Conservation (phyloP, 1,139 yeast genomes). For the Geotrichum australiense region DNA sequence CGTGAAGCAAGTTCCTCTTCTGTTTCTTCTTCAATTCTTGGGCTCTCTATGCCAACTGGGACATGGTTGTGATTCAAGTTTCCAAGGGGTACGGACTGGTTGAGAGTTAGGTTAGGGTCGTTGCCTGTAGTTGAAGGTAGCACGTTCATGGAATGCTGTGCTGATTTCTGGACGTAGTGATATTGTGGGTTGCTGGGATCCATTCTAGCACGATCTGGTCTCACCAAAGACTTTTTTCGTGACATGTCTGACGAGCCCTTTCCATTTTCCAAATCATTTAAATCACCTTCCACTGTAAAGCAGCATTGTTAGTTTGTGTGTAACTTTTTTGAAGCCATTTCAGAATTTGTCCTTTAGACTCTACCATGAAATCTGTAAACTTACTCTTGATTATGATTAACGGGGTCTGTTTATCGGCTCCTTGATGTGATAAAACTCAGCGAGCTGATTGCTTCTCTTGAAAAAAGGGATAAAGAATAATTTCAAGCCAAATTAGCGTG, state of each 20-base stretch:
- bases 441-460: too few species aligned
- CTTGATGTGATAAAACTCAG: background rate
- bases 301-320: background rate
- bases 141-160: constrained; percentile 55
- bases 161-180: constrained; percentile 69
- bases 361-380: background rate
- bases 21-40: constrained; percentile 7
- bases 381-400: too few species aligned
- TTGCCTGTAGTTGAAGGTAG: constrained; percentile 71
- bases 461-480: too few species aligned
- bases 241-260: constrained; percentile 11
- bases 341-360: background rate
- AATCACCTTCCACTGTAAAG: constrained; percentile 9
- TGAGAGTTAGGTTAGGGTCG: constrained; percentile 48
- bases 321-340: background rate
- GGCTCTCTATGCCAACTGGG: background rate
- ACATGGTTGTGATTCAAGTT: constrained; percentile 8
- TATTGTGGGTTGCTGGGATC: constrained; percentile 64
- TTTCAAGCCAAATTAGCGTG: too few species aligned
- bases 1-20: background rate
- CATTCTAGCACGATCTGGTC: constrained; percentile 72
- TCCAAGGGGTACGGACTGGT: constrained; percentile 12
- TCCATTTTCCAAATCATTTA: constrained; percentile 13
- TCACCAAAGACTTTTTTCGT: constrained; percentile 62
- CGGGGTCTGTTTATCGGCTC: background rate